Evolutionary conservation across 306 rosid species (phyloP).

Genomic region (Styphnolobium japonicum): DNA sequence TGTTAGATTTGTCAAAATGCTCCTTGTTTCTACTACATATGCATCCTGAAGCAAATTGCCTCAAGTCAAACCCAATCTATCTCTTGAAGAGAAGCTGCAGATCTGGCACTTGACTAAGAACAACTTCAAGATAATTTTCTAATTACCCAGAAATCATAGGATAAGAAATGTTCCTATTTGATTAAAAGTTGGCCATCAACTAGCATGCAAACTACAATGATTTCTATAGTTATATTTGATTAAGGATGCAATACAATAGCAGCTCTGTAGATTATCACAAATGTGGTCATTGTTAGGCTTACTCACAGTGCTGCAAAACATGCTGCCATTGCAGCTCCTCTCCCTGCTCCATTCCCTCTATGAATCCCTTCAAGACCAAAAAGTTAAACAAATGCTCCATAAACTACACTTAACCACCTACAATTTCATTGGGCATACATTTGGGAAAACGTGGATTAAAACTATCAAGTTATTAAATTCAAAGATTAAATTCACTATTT

Average conservation of each 20-base stretch:
- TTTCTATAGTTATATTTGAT: neutral
- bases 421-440: no score
- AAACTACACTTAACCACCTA: no score
- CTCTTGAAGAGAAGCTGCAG: neutral
- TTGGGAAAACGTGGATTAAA: no score
- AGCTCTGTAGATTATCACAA: slow-evolving; percentile 45
- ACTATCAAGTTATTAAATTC: no score
- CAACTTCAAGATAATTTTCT: neutral
- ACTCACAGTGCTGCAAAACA: slow-evolving; percentile 78
- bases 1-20: neutral
- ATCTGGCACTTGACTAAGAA: neutral
- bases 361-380: slow-evolving; percentile 74
- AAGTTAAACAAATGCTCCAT: no score
- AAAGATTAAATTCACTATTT: no score
- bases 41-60: neutral
- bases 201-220: neutral
- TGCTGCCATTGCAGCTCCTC: slow-evolving; percentile 76
- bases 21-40: neutral
- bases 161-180: neutral
- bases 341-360: slow-evolving; percentile 72
- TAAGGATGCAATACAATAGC: neutral
- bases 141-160: neutral
- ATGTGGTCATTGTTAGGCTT: slow-evolving; percentile 86
- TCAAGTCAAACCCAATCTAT: neutral
- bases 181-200: neutral